Percentiles rank a stretch among this genome's conserved stretches.
Conservation (phyloP, 257 asterid species). For the Solanum paucissectum region DNA sequence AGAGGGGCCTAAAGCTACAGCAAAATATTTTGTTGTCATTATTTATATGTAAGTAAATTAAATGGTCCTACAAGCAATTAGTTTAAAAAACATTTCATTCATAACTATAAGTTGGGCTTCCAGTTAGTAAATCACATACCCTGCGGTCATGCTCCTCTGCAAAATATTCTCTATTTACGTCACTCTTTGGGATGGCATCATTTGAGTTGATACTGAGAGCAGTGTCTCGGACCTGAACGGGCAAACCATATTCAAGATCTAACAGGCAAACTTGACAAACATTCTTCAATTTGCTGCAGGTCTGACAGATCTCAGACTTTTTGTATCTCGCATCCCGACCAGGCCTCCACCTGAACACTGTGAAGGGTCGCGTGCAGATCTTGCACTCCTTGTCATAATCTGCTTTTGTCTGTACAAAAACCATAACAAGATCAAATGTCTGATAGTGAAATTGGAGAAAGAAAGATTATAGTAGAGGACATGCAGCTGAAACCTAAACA, state of each 20-base stretch:
- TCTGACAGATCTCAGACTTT: constrained; percentile 90
- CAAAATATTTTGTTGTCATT: neutral
- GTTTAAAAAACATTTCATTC: neutral
- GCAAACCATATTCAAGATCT: constrained; percentile 96
- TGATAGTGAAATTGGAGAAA: neutral
- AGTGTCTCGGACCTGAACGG: constrained; percentile 96
- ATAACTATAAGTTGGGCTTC: neutral
- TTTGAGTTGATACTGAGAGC: constrained; percentile 79
- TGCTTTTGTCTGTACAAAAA: constrained; percentile 63
- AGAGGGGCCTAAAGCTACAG: neutral
- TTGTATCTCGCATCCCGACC: constrained; percentile 99
- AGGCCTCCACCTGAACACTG: constrained; percentile 97
- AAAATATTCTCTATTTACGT: constrained; percentile 84
- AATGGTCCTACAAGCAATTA: neutral
- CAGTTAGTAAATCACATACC: constrained; percentile 30
- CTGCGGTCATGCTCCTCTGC: constrained; percentile 98
- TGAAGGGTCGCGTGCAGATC: constrained; percentile 93
- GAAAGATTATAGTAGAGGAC: neutral
- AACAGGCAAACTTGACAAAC: constrained; percentile 97
- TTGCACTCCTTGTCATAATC: constrained; percentile 96
- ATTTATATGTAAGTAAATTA: neutral
- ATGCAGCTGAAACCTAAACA: neutral
- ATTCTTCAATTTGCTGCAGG: constrained; percentile 92
- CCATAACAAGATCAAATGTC: neutral
- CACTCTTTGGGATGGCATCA: constrained; percentile 96